Base-by-base conservation (phyloP, 2,329 filamentous ascomycete genomes). In the Botrytis cinerea region DNA sequence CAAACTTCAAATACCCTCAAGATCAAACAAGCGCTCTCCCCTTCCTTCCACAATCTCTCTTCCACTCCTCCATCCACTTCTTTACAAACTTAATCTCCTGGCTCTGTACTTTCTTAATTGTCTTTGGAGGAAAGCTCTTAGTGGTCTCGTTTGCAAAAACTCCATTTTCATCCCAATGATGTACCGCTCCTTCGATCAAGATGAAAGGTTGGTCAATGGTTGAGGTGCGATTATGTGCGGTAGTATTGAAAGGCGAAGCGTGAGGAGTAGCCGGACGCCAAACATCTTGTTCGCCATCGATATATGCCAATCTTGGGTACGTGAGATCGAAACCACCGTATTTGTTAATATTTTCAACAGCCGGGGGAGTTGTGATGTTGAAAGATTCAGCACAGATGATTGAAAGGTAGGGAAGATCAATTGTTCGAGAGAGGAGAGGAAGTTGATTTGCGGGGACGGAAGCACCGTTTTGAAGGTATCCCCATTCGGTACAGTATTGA, bases 91-190 rank as follows among this genome's bases (percentile, higher is more conserved):
- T 82, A 18, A 88, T 83, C 76, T 92, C 85, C 75, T 87, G 81
- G 60, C 82, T 80, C 79, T 94, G 92, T 0, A 87, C 85, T 22
- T 89, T 84, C 5, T 83, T 84, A 9, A 94, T 86, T 4, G 89
- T 83, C 1, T 82, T 79, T 0, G 91, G 91, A 1, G 91, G 91
- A 46, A 93, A 79, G 8, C 45, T 46, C n/a, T 75, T 71, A 0
- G 76, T 72, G 0, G 90, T 91, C 80, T 92, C 85, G 73, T 91
- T 90, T 1, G 84, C 81, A 68, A 90, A 88, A n/a, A 92, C 78
- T 0, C 90, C 90, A 76, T 92, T 91, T 83, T 92, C 90, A 77
- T 93, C 92, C 91, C 92, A 96, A 80, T 95, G 93, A 81, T 97
- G 93, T 32, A 95, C 92, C 0, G 89, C 92, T n/a, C 87, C 87